Base-by-base conservation (phyloP, 1,284 basidiomycete species). In the Cryptococcus floricola region DNA sequence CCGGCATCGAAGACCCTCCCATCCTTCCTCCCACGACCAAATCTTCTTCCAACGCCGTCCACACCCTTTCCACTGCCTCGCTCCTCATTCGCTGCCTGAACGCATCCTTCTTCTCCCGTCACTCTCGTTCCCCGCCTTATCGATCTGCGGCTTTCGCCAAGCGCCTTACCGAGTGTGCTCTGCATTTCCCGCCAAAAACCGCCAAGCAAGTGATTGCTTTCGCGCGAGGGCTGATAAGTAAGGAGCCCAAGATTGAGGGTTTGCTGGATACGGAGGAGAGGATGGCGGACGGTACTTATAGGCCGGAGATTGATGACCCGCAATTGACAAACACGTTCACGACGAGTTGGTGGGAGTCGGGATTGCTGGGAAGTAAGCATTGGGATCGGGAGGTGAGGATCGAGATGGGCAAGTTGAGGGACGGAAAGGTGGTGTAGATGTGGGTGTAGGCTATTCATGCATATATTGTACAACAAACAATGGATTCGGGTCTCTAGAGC, bases 101-200 rank as follows among this genome's bases (percentile, higher is more conserved):
- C 56, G 82, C 89, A 54, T 84, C 86, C 44, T 94, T 96, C 79
- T 84, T 78, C 83, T 61, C 85, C 81, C 58, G 84, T 83, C 66
- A 81, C 81, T 52, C 51, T 7, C 49, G 48, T 31, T 76, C 85
- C 2, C 85, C 92, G 3, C 82, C 89, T 14, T 87, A 86, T 81
- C 86, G 92, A 61, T 82, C 85, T 25, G 90, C 91, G 19, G 90
- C 94, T 2, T 98, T 98, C 74, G 83, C 88, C 54, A 98, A 98
- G 78, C 87, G 96, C 27, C 81, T 98, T 42, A 80, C 92, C 28
- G 84, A 83, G 48, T 86, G 86, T 27, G 84, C 87, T 13, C 79
- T 97, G 47, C 85, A 88, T 68, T 90, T 91, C 84, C 84, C 94
- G 0, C 81, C 89, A 1, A 67, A 76, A 2, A 82, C 83, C 10